Percentiles rank a stretch among this genome's conserved stretches.
These are phyloP conservation scores for Suhomyces coccinellae DNA, from an alignment of 1,139 yeast genomes.

Conservation along the genomic window DNA sequence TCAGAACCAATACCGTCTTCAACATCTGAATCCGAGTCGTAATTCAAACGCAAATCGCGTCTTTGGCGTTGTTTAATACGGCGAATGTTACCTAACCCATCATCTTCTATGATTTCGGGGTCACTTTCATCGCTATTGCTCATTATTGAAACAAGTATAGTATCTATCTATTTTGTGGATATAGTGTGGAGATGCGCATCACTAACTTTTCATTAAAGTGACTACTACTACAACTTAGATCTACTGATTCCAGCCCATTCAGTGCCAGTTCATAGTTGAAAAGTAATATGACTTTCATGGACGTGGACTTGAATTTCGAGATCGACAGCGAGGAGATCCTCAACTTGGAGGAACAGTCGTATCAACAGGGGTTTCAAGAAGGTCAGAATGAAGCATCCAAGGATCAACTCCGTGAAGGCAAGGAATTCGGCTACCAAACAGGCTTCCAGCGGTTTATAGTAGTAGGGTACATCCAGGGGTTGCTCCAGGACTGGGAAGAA, in stretches of 20 bases:
- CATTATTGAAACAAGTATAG: background rate
- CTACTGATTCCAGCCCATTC: background rate
- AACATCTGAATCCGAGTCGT: conserved; percentile 36
- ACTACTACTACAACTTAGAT: background rate
- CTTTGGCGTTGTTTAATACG: conserved; percentile 23
- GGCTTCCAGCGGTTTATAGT: conserved; percentile 70
- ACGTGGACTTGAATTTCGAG: conserved; percentile 13
- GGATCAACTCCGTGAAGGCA: conserved; percentile 61
- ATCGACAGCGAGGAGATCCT: conserved; percentile 50
- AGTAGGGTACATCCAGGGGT: conserved; percentile 63
- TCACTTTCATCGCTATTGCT: conserved; percentile 7
- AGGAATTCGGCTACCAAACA: conserved; percentile 75
- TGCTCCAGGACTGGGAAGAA: conserved; percentile 42
- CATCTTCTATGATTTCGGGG: conserved; percentile 16
- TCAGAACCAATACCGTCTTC: conserved; percentile 16
- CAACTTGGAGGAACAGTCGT: conserved; percentile 56
- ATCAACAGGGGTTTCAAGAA: conserved; percentile 59
- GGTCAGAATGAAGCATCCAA: conserved; percentile 49
- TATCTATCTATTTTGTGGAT: background rate
- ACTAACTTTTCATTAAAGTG: background rate
- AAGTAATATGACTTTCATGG: conserved; percentile 1
- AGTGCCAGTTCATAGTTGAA: too few species aligned
- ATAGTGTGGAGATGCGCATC: conserved; percentile 1
- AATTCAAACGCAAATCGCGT: conserved; percentile 26
- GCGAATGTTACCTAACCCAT: conserved; percentile 28